Percentiles rank a stretch among this genome's conserved stretches.
Conservation (phyloP, 2,329 filamentous ascomycete species). For the Albophoma yamanashiensis region DNA sequence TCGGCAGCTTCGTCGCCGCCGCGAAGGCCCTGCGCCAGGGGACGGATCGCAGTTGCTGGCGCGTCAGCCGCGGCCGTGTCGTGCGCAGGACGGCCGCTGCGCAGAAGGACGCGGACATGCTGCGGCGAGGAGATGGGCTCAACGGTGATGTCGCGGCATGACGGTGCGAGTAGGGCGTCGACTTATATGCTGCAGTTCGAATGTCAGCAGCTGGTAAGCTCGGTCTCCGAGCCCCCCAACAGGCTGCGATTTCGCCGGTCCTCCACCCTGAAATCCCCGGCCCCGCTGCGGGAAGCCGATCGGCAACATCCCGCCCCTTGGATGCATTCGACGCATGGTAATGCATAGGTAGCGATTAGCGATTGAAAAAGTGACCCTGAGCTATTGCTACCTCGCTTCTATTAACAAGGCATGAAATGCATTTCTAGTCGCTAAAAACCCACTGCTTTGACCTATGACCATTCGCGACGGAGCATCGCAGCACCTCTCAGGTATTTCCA, state of each 20-base stretch:
- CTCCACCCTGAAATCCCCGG: not conserved
- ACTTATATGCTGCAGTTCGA: not conserved
- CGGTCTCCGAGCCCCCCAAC: slow-evolving; percentile 11
- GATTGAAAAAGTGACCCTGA: not conserved
- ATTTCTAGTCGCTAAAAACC: not conserved
- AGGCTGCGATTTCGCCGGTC: not conserved
- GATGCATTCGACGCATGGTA: too few relatives aligned
- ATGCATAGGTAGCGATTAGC: too few relatives aligned
- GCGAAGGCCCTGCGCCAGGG: not conserved
- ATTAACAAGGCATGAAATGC: not conserved
- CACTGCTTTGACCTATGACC: not conserved
- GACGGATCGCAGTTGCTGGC: slow-evolving; percentile 5
- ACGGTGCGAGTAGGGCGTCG: not conserved
- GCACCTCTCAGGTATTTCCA: not conserved
- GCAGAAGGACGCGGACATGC: not conserved
- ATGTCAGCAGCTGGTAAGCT: slow-evolving; percentile 4
- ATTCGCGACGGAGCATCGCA: not conserved
- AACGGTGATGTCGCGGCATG: not conserved
- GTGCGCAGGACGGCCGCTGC: not conserved
- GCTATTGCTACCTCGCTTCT: not conserved
- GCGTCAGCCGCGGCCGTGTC: not conserved
- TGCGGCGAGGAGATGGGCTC: not conserved
- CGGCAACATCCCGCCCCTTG: too few relatives aligned
- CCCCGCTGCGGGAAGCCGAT: not conserved
- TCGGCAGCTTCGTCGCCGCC: slow-evolving; percentile 25